Evolutionary conservation across 225 moss, liverwort and hornwort genomes (phyloP), one percentile per base, ranked within the genome.

Genomic region (Straminergon stramineum): DNA sequence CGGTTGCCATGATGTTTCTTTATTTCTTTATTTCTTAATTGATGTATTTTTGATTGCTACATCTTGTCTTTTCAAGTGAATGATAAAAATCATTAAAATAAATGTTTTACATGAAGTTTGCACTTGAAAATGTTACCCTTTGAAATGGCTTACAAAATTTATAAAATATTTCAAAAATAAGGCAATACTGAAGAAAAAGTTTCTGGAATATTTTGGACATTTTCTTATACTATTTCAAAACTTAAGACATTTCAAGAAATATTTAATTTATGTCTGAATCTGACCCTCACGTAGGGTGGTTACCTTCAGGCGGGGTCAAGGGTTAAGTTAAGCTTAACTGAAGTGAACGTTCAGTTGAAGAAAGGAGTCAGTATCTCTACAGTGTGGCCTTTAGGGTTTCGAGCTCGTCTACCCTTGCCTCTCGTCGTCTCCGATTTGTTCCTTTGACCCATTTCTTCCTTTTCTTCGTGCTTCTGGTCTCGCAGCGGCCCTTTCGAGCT

Each of bases 1-100:
- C 43, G 12, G 9, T 43, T 26, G 5, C 3, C 0, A 7, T 14
- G 9, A 41, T 1, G 16, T 5, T 27, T 43, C 3, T 27, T 27
- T 5, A 27, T 5, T 27, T 43, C 3, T 27, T 27, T 5, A 15
- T 73, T 27, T 73, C 71, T 43, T 41, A 5, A 26, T 26, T 26
- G 21, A 68, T 68, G 37, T 4, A 0, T 23, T 23, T 23, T 23
- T 70, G 1, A 70, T n/a, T 70, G 23, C 4, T 70, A 14, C 15
- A 5, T 26, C 15, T 27, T 41, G 9, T 73, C 27, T 73, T 71
- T 71, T 73, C 27, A 73, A 73, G 27, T 24, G 2, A 39, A 13
- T 39, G 23, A 70, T 22, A 39, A n/a, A n/a, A n/a, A 23, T 39
- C 23, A 70, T n/a, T 7, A 22, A 75, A 75, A 30, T 17, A 74